A percentile compares a stretch with the other conserved stretches of the same genome.
Evolutionary conservation across 176 grass and related monocot genomes (phyloP).

Genomic region (Avena insularis): DNA sequence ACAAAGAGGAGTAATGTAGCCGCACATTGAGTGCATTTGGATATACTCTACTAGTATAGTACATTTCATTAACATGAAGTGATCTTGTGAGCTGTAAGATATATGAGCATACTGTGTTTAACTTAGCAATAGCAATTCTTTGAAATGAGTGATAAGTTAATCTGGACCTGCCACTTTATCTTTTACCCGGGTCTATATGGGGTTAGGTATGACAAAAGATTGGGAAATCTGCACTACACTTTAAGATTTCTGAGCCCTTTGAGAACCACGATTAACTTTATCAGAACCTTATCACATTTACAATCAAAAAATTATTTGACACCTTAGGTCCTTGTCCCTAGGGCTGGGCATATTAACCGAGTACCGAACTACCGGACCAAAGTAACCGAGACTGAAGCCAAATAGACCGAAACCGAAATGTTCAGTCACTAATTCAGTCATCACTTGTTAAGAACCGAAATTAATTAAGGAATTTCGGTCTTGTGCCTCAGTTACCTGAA

Average conservation of each 20-base stretch:
- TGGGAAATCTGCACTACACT: not conserved
- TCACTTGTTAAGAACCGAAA: too few relatives aligned
- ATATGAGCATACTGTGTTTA: not conserved
- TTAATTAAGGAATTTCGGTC: too few relatives aligned
- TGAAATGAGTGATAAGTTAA: conserved; percentile 14
- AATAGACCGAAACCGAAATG: too few relatives aligned
- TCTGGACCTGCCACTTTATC: not conserved
- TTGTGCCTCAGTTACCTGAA: too few relatives aligned
- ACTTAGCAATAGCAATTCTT: not conserved
- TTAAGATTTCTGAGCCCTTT: conserved; percentile 12
- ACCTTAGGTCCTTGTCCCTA: not conserved
- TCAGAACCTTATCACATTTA: conserved; percentile 40
- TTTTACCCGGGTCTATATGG: conserved; percentile 1
- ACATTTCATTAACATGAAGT: conserved; percentile 22
- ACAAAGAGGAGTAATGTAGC: conserved; percentile 14
- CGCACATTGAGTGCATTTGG: not conserved
- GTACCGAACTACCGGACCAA: too few relatives aligned
- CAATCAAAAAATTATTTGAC: not conserved
- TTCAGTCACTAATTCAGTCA: too few relatives aligned
- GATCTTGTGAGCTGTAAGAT: not conserved
- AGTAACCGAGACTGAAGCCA: too few relatives aligned
- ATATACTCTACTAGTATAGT: conserved; percentile 13
- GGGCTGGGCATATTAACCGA: too few relatives aligned
- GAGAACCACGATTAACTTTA: not conserved
- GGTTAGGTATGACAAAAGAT: not conserved